Evolutionary conservation across 202 grass and related monocot genomes (phyloP).

Genomic region (Setaria viridis): DNA sequence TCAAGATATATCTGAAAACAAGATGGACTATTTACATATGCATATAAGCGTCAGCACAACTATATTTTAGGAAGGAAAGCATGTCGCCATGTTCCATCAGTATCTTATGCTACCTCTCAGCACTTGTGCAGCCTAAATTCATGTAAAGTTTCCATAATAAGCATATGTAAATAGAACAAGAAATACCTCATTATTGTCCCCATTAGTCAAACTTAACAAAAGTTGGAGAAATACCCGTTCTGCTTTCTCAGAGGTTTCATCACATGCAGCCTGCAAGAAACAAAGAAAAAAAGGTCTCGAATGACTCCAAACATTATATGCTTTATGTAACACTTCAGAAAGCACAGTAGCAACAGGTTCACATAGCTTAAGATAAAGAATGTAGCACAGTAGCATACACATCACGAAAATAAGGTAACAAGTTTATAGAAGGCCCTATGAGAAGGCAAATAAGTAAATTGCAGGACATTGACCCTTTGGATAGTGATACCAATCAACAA

Average conservation of each 20-base stretch:
- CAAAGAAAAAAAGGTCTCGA: constrained; percentile 7
- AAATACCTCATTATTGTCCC: constrained; percentile 66
- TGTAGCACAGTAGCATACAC: constrained; percentile 10
- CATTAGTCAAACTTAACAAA: constrained; percentile 59
- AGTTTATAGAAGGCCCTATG: constrained; percentile 15
- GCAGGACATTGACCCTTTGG: background rate
- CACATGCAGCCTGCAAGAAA: constrained; percentile 68
- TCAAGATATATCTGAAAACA: constrained; percentile 7
- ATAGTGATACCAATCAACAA: constrained; percentile 4
- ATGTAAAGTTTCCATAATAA: constrained; percentile 31
- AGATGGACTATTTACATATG: constrained; percentile 13
- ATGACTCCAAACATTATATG: constrained; percentile 27
- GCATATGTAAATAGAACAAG: constrained; percentile 23
- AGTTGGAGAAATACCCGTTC: constrained; percentile 80
- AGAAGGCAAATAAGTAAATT: constrained; percentile 22
- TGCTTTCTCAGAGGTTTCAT: constrained; percentile 68
- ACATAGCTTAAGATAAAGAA: background rate
- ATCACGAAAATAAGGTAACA: background rate
- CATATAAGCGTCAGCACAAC: constrained; percentile 23
- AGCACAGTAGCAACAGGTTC: constrained; percentile 14
- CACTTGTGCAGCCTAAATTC: constrained; percentile 15
- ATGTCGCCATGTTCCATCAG: background rate
- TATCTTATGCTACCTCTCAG: constrained; percentile 33
- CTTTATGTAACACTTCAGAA: background rate
- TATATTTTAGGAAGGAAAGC: constrained; percentile 13